Evolutionary conservation across 2,329 filamentous ascomycete genomes (phyloP), one percentile per base, ranked within the genome.

Genomic region (Emmonsiellopsis sp.): DNA sequence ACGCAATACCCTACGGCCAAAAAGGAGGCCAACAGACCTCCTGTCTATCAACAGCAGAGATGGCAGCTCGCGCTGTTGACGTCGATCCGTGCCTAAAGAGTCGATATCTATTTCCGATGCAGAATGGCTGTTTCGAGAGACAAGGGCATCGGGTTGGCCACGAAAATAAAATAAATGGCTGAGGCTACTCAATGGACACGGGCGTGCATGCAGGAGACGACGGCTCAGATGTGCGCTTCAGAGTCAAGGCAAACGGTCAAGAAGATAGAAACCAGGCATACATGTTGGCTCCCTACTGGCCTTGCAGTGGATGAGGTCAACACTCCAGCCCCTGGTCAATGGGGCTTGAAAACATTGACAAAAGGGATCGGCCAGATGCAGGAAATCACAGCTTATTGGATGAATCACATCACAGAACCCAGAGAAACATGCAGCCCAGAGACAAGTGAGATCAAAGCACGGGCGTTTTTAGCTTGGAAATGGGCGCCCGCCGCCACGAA

Each of bases 381-480:
- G 54, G 55, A 52, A 61, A 57, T 55, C 55, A 49, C 55, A 50
- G 42, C 54, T 54, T 55, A 59, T 57, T 58, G 59, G 61, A 66
- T 60, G 59, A 58, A 63, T 66, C 64, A 67, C 62, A 64, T 67
- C 60, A 56, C 57, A 60, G 57, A 55, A 46, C 37, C 46, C 53
- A 36, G 53, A 48, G 47, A 54, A 40, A 27, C 13, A 13, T 56
- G 49, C 55, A 50, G 55, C 52, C 52, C 21, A 49, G 27, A 42
- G 42, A 39, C 56, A 48, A 59, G 57, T 57, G 54, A 57, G 56
- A 57, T 58, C 56, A 56, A 52, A 52, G 42, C 33, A 37, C 14
- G 37, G 39, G 36, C 46, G 39, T 37, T 44, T 44, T 14, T 51
- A 51, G 49, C 49, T 51, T 44, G 27, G 31, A 51, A 51, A 43